Base-by-base conservation (phyloP, 495 filamentous ascomycete species). In the Podospora tetraspora region DNA sequence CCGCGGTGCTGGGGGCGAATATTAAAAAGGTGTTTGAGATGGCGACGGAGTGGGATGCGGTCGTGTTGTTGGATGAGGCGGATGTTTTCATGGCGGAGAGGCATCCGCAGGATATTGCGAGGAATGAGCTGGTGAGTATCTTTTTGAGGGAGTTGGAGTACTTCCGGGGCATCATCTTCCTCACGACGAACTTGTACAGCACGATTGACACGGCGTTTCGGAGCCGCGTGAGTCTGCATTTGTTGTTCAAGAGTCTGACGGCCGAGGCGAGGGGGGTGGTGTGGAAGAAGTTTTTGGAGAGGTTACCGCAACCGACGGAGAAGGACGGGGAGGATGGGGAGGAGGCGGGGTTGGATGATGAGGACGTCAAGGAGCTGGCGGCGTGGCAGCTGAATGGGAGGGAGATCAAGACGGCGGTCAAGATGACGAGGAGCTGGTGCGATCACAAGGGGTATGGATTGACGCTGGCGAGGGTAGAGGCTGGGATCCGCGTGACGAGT, bases 361-460 rank as follows among this genome's bases (percentile, higher is more conserved):
- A 70, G 10, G 79, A 87, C n/a, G 69, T 86, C 9, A 72, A 80
- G 27, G 71, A 76, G 34, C 75, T 90, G 30, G 79, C 80, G 1
- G 67, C 67, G 3, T 75, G 81, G 68, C 70, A 82, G 63, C 74
- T 90, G 75, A 90, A 90, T 71, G 87, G 88, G 0, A 73, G 86
- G 58, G 84, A 90, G 76, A 91, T 90, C 68, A 88, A 88, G 76
- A 91, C 89, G 72, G 80, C 85, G 3, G 78, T 90, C 24, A 88
- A 88, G 74, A 88, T 77, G 75, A 70, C 72, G 1, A 63, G 63
- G 30, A 75, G 66, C 34, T 81, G 79, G 79, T 79, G 78, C 66
- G 70, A 77, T 52, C 69, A 76, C 71, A 79, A 79, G 73, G 69
- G 66, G 13, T 78, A 76, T 32, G 71, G 67, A 34, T 70, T 81